Evolutionary conservation across 345 rosid genomes (phyloP), one percentile per base, ranked within the genome.

Genomic region (Noccaea bulbosa): DNA sequence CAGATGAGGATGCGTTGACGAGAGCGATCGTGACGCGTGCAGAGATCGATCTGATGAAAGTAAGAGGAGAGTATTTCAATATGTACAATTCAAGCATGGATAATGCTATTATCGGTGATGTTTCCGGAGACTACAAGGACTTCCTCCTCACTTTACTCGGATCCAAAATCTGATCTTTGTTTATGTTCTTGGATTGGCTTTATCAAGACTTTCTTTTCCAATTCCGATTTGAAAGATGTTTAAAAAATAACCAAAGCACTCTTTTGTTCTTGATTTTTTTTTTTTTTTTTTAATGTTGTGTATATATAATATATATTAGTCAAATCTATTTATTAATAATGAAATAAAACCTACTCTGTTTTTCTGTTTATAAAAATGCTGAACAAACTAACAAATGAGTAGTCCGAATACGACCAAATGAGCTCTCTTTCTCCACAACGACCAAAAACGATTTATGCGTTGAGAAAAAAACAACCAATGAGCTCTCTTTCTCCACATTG

Each of bases 1-100:
- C 97, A 12, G 99, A 94, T 57, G 96, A 91, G 78, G 88, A 88
- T 72, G 77, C 95, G 7, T 78, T 94, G 52, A 89, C 85, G 40
- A 86, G 96, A 81, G 95, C 82, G 9, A 85, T 91, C 15, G 82
- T 91, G 74, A 73, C 79, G 11, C 84, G 97, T 62, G 91, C 97
- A 24, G 99, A 94, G 71, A 69, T 85, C 0, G 99, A 94, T 82
- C 14, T 82, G 92, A 82, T 74, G 95, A 85, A 74, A 52, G 62
- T 84, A 35, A 83, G 85, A 67, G 95, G 79, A 17, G 92, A 86
- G 80, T 91, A 82, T 53, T 79, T 59, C 69, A 81, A 72, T 46
- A 76, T 79, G 75, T 85, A 80, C 67, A 78, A 84, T 46, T 46
- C 80, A 67, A 81, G 77, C 74, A 81, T 93, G 6, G 93, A 91